Conservation (phyloP, 495 filamentous ascomycete species). For the Trichoderma gamsii region DNA sequence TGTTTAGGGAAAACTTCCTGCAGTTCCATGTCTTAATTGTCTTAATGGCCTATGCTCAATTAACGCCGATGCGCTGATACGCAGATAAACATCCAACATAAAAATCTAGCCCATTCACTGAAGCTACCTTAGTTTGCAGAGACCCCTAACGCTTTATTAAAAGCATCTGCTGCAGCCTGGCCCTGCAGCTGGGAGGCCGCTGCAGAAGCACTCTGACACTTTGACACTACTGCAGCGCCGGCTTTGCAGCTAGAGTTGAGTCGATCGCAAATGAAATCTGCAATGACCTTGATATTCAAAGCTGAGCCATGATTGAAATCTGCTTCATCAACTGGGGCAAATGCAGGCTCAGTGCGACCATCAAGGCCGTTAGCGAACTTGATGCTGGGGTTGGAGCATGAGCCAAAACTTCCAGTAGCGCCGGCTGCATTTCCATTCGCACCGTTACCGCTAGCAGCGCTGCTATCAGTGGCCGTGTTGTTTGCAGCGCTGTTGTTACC, state of each 20-base stretch:
- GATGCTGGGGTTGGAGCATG: constrained; percentile 50
- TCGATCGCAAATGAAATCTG: constrained; percentile 50
- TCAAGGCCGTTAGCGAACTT: constrained; percentile 48
- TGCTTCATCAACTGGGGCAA: constrained; percentile 41
- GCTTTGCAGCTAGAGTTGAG: constrained; percentile 50
- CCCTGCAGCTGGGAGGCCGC: constrained; percentile 31
- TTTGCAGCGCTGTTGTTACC: constrained; percentile 7
- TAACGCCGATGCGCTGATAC: too few relatives aligned
- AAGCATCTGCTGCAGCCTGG: constrained; percentile 55
- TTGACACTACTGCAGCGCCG: constrained; percentile 35
- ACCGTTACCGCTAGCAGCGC: background rate
- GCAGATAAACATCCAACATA: too few relatives aligned
- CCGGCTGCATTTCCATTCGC: background rate
- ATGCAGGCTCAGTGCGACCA: constrained; percentile 45
- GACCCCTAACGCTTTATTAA: constrained; percentile 44
- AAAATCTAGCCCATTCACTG: background rate
- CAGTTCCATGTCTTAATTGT: too few relatives aligned
- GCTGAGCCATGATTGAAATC: constrained; percentile 57
- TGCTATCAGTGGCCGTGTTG: background rate
- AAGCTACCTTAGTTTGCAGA: constrained; percentile 16
- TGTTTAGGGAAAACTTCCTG: too few relatives aligned
- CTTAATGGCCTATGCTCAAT: too few relatives aligned
- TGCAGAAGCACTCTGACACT: constrained; percentile 40
- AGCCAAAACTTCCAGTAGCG: constrained; percentile 36
- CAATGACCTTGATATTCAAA: constrained; percentile 49